Base-by-base conservation (phyloP, 495 filamentous ascomycete species). In the Aspergillus haitiensis region DNA sequence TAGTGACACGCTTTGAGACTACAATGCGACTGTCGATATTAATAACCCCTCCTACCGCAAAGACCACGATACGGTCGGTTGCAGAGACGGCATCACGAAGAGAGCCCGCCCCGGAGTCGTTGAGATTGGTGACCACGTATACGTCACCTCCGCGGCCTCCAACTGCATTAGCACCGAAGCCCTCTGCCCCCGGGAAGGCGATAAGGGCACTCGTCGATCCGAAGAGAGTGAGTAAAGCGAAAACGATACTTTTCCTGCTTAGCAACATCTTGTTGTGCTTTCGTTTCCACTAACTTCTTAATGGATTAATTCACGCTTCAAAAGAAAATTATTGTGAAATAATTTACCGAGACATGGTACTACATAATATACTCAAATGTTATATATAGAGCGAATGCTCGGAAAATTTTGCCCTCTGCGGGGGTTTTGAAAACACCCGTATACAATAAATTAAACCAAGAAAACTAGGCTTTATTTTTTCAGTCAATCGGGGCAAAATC, bases 161-260 rank as follows among this genome's bases (percentile, higher is more conserved):
- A 27, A 64, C 49, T 7, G 62, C 58, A 16, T 64, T 56, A 9
- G 62, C 62, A 8, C 62, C 62, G 40, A 64, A 64, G 6, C 62
- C 57, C 33, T 64, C 62, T 21, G 62, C 62, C 13, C 62, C 62
- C 16, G 62, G 62, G 47, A 64, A 64, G 48, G 62, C 62, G 54
- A 64, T 18, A 32, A 64, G 50, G 35, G 57, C 62, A 6, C 39
- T 42, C 13, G 54, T 33, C 8, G 62, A 49, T 1, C 34, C 52
- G 11, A 42, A 39, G 11, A 64, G 52, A 3, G 46, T 32, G 13
- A 60, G 27, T 33, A 60, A 35, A 9, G 36, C 16, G 27, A 60
- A 6, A 8, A 40, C 10, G 18, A 57, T 44, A 5, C 21, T 50
- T 6, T 31, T 44, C 37, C 37, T 5, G 2, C n/a, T 16, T 42